Conservation (phyloP, 1,284 basidiomycete genomes). For the Peniophora sp. region DNA sequence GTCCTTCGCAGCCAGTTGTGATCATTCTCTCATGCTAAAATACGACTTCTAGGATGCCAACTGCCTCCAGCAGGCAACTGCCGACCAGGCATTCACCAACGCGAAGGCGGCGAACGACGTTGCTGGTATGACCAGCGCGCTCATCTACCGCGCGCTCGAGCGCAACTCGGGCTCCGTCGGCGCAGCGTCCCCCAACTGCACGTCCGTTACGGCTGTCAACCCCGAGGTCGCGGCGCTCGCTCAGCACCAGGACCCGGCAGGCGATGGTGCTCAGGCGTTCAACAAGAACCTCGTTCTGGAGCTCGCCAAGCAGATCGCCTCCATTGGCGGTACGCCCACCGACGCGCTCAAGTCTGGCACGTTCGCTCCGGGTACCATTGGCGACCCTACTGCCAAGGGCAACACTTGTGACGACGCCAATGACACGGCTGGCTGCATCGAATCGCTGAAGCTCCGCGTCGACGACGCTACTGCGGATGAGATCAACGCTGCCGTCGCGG, state of each 20-base stretch:
- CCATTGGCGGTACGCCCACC: conserved; percentile 56
- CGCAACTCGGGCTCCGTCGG: conserved; percentile 58
- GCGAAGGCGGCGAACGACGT: conserved; percentile 56
- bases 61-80: conserved; percentile 59
- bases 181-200: conserved; percentile 39
- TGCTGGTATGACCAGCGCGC: conserved; percentile 47
- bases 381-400: conserved; percentile 43
- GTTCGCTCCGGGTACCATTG: conserved; percentile 49
- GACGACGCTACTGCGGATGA: conserved; percentile 52
- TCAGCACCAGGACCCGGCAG: conserved; percentile 65
- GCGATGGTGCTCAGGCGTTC: conserved; percentile 41
- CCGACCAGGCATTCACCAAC: conserved; percentile 66
- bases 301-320: conserved; percentile 53
- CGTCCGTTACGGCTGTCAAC: conserved; percentile 47
- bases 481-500: conserved; percentile 45
- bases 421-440: conserved; percentile 53
- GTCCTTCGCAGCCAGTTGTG: conserved; percentile 8
- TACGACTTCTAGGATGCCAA: conserved; percentile 37
- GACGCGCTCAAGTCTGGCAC: conserved; percentile 57
- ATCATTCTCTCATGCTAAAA: not conserved
- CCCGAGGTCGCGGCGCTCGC: conserved; percentile 60
- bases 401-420: conserved; percentile 45
- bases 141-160: conserved; percentile 62
- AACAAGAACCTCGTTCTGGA: conserved; percentile 59
- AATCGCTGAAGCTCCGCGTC: conserved; percentile 51